A percentile compares a stretch with the other conserved stretches of the same genome.
phyloP scores from a whole-genome alignment of 352 stramenopile genomes.

The Thraustochytrium striatum region DNA sequence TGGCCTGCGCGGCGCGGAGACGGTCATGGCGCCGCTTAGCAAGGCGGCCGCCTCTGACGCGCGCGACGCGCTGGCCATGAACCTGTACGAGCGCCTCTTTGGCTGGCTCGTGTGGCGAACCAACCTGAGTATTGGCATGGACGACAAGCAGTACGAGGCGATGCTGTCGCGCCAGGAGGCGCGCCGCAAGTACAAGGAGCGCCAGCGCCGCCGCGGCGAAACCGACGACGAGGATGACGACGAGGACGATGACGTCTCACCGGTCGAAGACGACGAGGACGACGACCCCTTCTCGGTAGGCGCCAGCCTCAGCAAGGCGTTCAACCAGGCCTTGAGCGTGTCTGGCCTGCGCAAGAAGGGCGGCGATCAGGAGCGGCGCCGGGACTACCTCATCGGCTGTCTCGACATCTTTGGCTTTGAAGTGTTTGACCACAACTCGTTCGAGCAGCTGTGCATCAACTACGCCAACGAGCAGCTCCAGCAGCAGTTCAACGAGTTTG shows the following conservation, averaged over 20 bases:
- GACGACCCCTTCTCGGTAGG: not conserved
- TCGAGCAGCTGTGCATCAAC: constrained; percentile 93
- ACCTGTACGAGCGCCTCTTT: constrained; percentile 94
- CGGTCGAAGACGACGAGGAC: not conserved
- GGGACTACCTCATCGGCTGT: constrained; percentile 85
- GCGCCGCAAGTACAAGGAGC: constrained; percentile 33
- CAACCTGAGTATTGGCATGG: constrained; percentile 57
- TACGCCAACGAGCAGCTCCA: constrained; percentile 93
- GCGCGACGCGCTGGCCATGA: constrained; percentile 88
- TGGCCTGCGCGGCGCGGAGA: constrained; percentile 37
- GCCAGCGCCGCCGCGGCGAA: constrained; percentile 5
- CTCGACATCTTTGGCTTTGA: constrained; percentile 97
- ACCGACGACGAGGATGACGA: not conserved
- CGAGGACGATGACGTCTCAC: not conserved
- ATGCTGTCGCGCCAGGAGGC: constrained; percentile 38
- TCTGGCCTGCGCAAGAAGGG: constrained; percentile 54
- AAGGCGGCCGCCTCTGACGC: constrained; percentile 72
- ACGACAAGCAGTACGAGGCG: constrained; percentile 43
- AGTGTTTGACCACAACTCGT: constrained; percentile 80
- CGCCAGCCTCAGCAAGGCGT: not conserved
- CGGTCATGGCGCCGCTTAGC: constrained; percentile 52
- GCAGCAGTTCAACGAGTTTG: constrained; percentile 84
- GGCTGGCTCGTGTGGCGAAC: constrained; percentile 91
- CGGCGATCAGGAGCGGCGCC: constrained; percentile 34
- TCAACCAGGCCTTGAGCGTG: not conserved